Evolutionary conservation across 345 rosid species (phyloP), one percentile per base, ranked within the genome.

Genomic region (Eucalyptus microcorys): DNA sequence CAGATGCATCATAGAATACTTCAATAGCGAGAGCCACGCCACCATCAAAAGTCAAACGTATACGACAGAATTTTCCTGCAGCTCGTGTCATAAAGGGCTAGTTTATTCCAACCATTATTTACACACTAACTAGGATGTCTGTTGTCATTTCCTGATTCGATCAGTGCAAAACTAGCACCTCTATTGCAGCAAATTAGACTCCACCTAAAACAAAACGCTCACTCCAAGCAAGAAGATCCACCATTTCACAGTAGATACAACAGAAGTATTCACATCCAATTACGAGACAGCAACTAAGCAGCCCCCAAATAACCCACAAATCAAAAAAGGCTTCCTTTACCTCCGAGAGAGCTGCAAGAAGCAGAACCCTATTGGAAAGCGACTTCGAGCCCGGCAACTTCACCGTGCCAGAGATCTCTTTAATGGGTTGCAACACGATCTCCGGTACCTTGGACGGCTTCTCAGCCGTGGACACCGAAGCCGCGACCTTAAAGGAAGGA

Each of bases 361-460:
- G 99, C 84, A 98, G 94, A 88, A 98, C 91, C 92, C 99, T 95
- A 90, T 98, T 97, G 15, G 99, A 98, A 1, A 98, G 93, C 17
- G 99, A 98, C 91, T 98, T 98, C 34, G 99, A 97, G 49, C 99
- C 99, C 22, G 99, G 99, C 85, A 97, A 91, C 87, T 92, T 94
- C 87, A 98, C 94, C 22, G 94, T 94, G 88, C 99, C 99, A 32
- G 97, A 97, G 88, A 97, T 96, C 89, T 96, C 97, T 57, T 89
- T 93, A 85, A 97, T 97, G 90, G 99, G 99, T 86, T 95, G 96
- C 93, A 97, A 89, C 52, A 96, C 94, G 85, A 96, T 94, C 92
- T 97, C 97, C 42, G 98, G 94, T 9, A 94, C 95, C 80, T 89
- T 89, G 21, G 96, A 94, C 48, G 95, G 93, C 88, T 95, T 97